Evolutionary conservation across 345 rosid species (phyloP).

Genomic region (Cochlearia excelsa): DNA sequence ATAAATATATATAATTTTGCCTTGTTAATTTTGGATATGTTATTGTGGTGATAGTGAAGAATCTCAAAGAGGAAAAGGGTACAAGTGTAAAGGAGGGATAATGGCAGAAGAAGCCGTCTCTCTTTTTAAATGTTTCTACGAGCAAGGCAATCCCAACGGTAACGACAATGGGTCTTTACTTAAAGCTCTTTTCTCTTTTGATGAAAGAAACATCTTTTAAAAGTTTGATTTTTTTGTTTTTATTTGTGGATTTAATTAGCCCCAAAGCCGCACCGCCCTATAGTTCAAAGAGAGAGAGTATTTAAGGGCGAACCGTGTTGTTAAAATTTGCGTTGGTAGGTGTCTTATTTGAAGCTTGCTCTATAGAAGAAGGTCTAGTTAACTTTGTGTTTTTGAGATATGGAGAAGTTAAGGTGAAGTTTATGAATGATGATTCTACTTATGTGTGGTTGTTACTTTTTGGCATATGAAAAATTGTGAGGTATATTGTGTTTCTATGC

Average conservation of each 20-base stretch:
- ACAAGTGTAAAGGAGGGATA: slow-evolving; percentile 62
- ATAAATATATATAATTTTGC: neutral
- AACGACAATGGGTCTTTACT: slow-evolving; percentile 21
- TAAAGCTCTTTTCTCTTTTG: neutral
- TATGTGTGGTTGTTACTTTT: no score
- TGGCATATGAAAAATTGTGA: no score
- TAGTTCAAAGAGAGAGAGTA: slow-evolving; percentile 27
- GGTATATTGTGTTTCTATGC: no score
- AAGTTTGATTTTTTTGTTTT: neutral
- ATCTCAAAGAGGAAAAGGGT: slow-evolving; percentile 40
- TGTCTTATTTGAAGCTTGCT: no score
- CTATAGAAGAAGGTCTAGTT: no score
- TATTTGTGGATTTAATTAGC: slow-evolving; percentile 30
- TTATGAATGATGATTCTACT: no score
- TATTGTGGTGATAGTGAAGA: slow-evolving; percentile 31
- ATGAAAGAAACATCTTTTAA: neutral
- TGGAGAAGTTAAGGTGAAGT: no score
- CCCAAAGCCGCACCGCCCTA: slow-evolving; percentile 49
- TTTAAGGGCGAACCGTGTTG: no score
- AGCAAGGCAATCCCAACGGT: slow-evolving; percentile 92
- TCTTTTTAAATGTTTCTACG: slow-evolving; percentile 68
- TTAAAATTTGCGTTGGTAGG: no score
- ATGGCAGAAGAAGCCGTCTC: slow-evolving; percentile 72
- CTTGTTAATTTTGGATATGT: neutral
- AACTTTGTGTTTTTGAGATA: no score